A percentile compares a stretch with the other conserved stretches of the same genome.
These are phyloP conservation scores for Eucalyptus tenuipes DNA, from an alignment of 345 rosid genomes.

Conservation along the genomic window DNA sequence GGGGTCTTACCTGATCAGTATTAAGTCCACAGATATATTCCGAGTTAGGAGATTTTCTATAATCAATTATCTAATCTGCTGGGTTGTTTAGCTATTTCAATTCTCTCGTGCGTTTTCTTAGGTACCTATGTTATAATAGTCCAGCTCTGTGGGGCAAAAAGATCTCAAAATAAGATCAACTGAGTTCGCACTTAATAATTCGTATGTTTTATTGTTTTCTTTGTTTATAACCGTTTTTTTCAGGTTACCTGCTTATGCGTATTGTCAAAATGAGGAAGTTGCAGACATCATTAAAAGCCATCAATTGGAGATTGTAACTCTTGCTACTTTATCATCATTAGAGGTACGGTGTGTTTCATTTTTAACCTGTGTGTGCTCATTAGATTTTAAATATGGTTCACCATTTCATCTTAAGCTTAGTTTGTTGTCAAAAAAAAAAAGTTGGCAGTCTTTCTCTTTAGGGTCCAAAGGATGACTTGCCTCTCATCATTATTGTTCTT, in stretches of 20 bases:
- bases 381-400: neutral
- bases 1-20: neutral
- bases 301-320: conserved; percentile 71
- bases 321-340: conserved; percentile 63
- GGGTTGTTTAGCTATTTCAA: neutral
- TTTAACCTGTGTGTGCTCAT: neutral
- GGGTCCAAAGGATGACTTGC: neutral
- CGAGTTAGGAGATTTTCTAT: neutral
- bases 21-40: neutral
- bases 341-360: conserved; percentile 21
- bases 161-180: neutral
- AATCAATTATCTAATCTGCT: neutral
- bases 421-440: neutral
- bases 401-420: neutral
- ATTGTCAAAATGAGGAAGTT: conserved; percentile 54
- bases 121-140: neutral
- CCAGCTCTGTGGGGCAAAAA: neutral
- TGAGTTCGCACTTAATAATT: neutral
- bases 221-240: neutral
- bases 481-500: neutral
- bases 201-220: neutral
- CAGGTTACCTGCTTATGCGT: conserved; percentile 81
- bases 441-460: neutral
- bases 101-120: neutral
- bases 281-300: conserved; percentile 36